phyloP scores from a whole-genome alignment of 768 basidiomycete genomes.

The Austroboletus eburneus region DNA sequence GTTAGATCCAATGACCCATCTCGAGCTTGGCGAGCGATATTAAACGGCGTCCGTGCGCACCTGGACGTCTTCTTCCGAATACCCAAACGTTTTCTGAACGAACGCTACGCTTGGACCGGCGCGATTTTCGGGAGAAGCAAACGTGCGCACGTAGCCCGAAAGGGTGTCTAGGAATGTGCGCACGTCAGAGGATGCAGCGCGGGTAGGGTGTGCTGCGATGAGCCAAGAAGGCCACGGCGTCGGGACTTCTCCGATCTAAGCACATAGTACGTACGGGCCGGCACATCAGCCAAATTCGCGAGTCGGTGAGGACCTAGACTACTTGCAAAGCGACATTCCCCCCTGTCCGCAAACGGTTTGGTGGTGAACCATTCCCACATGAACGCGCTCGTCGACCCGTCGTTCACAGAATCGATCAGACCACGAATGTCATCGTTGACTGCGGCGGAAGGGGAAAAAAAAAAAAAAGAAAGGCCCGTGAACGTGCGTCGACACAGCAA shows the following conservation, averaged over 20 bases:
- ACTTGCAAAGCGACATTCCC: conserved; percentile 80
- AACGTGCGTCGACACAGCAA: no score
- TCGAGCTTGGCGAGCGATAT: no score
- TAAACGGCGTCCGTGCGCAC: conserved; percentile 38
- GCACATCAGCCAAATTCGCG: no score
- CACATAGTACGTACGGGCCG: no score
- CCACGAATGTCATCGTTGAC: conserved; percentile 81
- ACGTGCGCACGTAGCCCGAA: conserved; percentile 59
- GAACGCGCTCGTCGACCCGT: conserved; percentile 83
- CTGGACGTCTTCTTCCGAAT: conserved; percentile 76
- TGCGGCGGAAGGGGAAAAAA: conserved; percentile 32
- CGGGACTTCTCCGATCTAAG: conserved; percentile 74
- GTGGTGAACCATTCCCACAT: conserved; percentile 97
- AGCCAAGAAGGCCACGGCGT: conserved; percentile 99
- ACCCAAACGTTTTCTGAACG: conserved; percentile 75
- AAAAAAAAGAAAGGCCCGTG: no score
- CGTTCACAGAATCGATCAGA: conserved; percentile 82
- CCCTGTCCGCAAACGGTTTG: conserved; percentile 74
- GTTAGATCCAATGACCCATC: not conserved
- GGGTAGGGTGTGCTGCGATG: conserved; percentile 78
- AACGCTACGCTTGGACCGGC: conserved; percentile 63
- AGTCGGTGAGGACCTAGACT: no score
- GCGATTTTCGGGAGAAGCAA: conserved; percentile 57
- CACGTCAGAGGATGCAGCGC: conserved; percentile 49
- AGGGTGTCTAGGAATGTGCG: conserved; percentile 59